Conservation (phyloP, 2,329 filamentous ascomycete species). For the Grosmannia clavigera region DNA sequence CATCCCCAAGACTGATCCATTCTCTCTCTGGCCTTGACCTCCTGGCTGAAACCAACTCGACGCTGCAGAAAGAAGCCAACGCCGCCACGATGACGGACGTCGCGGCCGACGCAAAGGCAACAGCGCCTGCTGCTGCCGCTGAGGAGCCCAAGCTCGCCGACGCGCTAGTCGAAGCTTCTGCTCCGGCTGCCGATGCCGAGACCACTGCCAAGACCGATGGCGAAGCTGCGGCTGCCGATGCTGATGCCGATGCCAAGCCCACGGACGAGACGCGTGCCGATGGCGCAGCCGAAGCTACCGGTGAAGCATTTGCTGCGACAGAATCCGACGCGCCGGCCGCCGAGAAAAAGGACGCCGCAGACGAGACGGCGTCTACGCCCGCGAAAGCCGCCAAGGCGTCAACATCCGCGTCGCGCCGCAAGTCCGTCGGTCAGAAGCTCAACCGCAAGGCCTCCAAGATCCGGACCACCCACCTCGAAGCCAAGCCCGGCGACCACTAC, state of each 20-base stretch:
- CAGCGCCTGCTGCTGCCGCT: neutral
- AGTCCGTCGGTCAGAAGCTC: slow-evolving; percentile 68
- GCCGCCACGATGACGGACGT: slow-evolving; percentile 7
- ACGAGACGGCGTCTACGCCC: slow-evolving; percentile 14
- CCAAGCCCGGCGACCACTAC: slow-evolving; percentile 82
- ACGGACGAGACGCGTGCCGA: slow-evolving; percentile 10
- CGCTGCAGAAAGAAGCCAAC: neutral
- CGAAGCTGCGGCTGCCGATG: neutral
- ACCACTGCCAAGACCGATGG: neutral
- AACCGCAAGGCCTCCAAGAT: slow-evolving; percentile 75
- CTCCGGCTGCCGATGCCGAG: neutral
- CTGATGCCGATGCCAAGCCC: neutral
- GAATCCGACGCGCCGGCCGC: slow-evolving; percentile 16
- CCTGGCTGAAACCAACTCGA: neutral
- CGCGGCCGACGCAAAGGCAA: slow-evolving; percentile 6
- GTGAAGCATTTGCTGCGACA: slow-evolving; percentile 4
- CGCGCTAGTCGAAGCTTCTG: neutral
- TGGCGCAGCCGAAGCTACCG: slow-evolving; percentile 4
- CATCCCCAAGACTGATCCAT: neutral
- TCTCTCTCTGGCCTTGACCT: neutral
- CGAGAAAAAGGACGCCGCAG: slow-evolving; percentile 2
- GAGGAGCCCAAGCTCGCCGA: slow-evolving; percentile 4
- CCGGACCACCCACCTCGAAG: slow-evolving; percentile 60
- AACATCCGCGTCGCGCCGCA: slow-evolving; percentile 50
- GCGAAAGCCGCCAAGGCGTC: neutral